Conservation (phyloP, 2,329 filamentous ascomycete species). For the Dactylellina drechsleri region DNA sequence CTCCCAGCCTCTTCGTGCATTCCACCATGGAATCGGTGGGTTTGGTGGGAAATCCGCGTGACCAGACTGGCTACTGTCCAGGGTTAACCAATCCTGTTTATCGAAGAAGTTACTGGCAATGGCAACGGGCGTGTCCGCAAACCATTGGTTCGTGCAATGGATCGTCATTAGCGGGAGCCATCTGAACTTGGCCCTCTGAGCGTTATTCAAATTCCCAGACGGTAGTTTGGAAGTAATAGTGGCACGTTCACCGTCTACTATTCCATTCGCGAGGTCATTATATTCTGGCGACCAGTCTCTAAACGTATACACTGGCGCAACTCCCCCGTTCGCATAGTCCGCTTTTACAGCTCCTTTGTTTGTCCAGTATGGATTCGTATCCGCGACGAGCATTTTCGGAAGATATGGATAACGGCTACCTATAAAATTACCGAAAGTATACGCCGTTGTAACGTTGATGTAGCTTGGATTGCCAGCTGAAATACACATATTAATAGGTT, state of each 20-base stretch:
- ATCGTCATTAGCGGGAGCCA: conserved; percentile 55
- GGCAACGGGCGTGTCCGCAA: conserved; percentile 54
- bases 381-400: conserved; percentile 57
- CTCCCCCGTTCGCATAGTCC: conserved; percentile 55
- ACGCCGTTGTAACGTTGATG: conserved; percentile 49
- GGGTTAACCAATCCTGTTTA: conserved; percentile 55
- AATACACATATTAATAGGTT: not conserved
- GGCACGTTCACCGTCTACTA: conserved; percentile 60
- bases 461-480: conserved; percentile 12
- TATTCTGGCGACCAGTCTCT: conserved; percentile 55
- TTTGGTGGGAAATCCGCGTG: conserved; percentile 56
- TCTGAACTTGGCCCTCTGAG: conserved; percentile 14
- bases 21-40: conserved; percentile 56
- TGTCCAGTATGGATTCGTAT: conserved; percentile 57
- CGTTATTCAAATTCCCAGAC: conserved; percentile 7
- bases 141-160: conserved; percentile 57
- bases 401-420: conserved; percentile 57
- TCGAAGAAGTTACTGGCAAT: conserved; percentile 54
- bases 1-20: conserved; percentile 55
- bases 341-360: conserved; percentile 56
- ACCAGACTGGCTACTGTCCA: conserved; percentile 56
- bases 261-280: conserved; percentile 56
- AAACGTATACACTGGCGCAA: conserved; percentile 37
- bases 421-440: conserved; percentile 56
- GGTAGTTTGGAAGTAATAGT: conserved; percentile 15